Percentiles rank a stretch among this genome's conserved stretches.
phyloP scores from a whole-genome alignment of 192 early-diverging fungal species.

The Lunasporangiospora selenospora region DNA sequence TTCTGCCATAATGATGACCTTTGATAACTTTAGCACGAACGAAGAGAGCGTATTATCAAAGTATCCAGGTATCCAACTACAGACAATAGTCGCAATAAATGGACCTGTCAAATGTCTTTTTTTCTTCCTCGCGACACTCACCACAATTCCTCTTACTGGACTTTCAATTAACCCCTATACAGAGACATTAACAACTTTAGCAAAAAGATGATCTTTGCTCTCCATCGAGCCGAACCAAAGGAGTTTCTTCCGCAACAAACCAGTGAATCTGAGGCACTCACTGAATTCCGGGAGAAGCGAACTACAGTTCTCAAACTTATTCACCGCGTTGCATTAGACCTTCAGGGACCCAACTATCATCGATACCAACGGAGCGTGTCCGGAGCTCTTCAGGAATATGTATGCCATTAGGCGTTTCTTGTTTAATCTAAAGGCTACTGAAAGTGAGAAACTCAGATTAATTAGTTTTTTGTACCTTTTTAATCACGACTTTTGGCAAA shows the following conservation, averaged over 20 bases:
- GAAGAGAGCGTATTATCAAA: conserved; percentile 39
- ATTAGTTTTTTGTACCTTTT: not conserved
- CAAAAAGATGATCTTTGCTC: conserved; percentile 47
- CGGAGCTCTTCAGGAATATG: conserved; percentile 46
- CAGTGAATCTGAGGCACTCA: conserved; percentile 13
- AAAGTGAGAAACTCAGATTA: not conserved
- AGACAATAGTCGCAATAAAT: not conserved
- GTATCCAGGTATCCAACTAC: conserved; percentile 23
- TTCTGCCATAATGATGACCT: no score
- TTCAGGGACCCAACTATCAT: conserved; percentile 40
- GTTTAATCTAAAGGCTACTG: not conserved
- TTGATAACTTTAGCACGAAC: conserved; percentile 16
- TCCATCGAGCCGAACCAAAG: conserved; percentile 41
- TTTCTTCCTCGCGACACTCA: not conserved
- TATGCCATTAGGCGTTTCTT: no score
- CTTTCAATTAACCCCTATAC: not conserved
- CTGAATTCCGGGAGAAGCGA: conserved; percentile 40
- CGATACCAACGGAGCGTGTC: conserved; percentile 41
- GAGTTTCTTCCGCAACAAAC: conserved; percentile 31
- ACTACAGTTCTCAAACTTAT: conserved; percentile 37
- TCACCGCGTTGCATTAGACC: conserved; percentile 28
- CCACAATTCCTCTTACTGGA: not conserved
- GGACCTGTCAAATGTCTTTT: not conserved
- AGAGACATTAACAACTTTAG: conserved; percentile 46
- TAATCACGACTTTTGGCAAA: not conserved